Conservation (phyloP, 805 yeast genomes). For the Yueomyces sp. region DNA sequence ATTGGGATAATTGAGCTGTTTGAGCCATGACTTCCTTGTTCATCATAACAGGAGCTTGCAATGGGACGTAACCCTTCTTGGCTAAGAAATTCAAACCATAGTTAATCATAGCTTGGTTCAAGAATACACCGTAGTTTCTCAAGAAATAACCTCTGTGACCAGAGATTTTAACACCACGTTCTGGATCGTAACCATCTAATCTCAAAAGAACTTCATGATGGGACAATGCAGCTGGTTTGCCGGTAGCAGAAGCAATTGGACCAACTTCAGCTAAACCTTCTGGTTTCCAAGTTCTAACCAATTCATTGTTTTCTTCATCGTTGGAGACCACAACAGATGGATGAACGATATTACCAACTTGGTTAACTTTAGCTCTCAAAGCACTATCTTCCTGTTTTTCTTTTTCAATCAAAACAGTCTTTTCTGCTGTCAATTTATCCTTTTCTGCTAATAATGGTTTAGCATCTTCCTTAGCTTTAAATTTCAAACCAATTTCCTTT, state of each 20-base stretch:
- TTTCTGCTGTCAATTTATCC: slow-evolving; percentile 57
- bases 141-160: slow-evolving; percentile 98
- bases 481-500: slow-evolving; percentile 84
- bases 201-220: slow-evolving; percentile 92
- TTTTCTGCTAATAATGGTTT: slow-evolving; percentile 68
- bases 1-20: slow-evolving; percentile 95
- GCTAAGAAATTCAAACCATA: slow-evolving; percentile 82
- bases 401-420: slow-evolving; percentile 46
- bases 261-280: slow-evolving; percentile 47
- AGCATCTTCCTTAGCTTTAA: slow-evolving; percentile 93
- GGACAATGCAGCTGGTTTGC: slow-evolving; percentile 64
- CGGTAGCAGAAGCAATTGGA: slow-evolving; percentile 63
- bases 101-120: slow-evolving; percentile 95
- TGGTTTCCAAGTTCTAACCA: slow-evolving; percentile 82
- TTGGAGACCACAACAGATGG: slow-evolving; percentile 76
- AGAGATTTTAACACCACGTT: slow-evolving; percentile 92
- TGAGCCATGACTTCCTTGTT: slow-evolving; percentile 99
- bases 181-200: slow-evolving; percentile 96
- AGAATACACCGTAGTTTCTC: slow-evolving; percentile 89
- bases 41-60: slow-evolving; percentile 99
- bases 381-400: slow-evolving; percentile 74
- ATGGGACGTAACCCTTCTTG: slow-evolving; percentile 66
- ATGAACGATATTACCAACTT: slow-evolving; percentile 89
- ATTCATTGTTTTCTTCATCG: slow-evolving; percentile 83
- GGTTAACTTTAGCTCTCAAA: slow-evolving; percentile 70